Base-by-base conservation (phyloP, 345 rosid species). In the Lepidium africanum region DNA sequence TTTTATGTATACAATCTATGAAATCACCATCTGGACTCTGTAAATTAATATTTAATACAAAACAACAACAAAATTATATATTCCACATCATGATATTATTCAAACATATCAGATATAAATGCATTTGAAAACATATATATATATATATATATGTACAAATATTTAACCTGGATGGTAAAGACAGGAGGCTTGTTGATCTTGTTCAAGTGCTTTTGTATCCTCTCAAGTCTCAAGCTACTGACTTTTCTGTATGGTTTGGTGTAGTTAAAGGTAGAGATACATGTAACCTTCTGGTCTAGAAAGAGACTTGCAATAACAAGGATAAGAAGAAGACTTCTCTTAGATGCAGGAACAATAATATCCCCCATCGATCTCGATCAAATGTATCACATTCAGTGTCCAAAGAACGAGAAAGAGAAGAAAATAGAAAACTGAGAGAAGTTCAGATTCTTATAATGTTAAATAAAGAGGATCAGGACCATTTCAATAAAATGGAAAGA, bases 11-110 rank as follows among this genome's bases (percentile, higher is more conserved):
- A 78, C 99, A 95, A 36, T 95, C 98, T 70, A 95, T 86, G 43
- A 81, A 67, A 81, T 95, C 99, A 58, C 98, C 99, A 80, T 95
- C 99, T 42, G 86, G 87, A 65, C 92, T 87, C 85, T 82, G 79
- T 14, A 59, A 38, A 59, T 9, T 47, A 57, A 45, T 17, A 17
- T 38, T 35, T 59, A 17, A 11, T 45, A 25, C 3, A 25, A 2
- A 48, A 47, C 40, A 32, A 17, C 7, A 30, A 30, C 33, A 48
- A 41, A 36, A 3, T 33, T 45, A 70, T 59, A 64, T 49, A 42
- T 53, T 59, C 46, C 17, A 68, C n/a, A 30, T 14, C 72, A 4
- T 5, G 2, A 58, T 7, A 0, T 19, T 40, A 48, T 48, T 37
- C 41, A 32, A 27, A 35, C 4, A 33, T 62, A 35, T 19, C 6